Evolutionary conservation across 352 stramenopile genomes (phyloP).

Genomic region (Pythium aphanidermatum): DNA sequence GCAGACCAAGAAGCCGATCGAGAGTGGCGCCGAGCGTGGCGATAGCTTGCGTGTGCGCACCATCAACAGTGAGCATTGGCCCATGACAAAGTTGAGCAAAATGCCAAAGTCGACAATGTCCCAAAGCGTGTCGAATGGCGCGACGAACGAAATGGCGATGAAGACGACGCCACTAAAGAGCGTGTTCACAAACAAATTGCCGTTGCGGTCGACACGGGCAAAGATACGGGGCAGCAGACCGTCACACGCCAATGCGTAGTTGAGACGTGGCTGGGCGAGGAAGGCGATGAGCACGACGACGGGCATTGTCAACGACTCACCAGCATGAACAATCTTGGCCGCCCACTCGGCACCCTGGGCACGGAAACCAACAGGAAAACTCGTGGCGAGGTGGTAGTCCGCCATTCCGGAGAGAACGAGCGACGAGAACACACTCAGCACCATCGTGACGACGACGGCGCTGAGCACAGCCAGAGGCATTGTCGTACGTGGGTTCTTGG

Average conservation of each 20-base stretch:
- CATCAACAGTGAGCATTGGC: slow-evolving; percentile 76
- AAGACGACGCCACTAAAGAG: slow-evolving; percentile 46
- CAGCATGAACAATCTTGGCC: slow-evolving; percentile 79
- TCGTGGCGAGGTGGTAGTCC: slow-evolving; percentile 68
- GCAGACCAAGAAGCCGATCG: too few species aligned
- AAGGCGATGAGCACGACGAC: slow-evolving; percentile 95
- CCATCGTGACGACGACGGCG: slow-evolving; percentile 80
- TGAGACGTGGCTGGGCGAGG: slow-evolving; percentile 88
- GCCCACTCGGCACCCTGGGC: slow-evolving; percentile 56
- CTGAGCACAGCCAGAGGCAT: slow-evolving; percentile 88
- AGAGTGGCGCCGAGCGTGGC: too few species aligned
- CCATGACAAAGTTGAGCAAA: slow-evolving; percentile 86
- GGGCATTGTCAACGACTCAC: slow-evolving; percentile 93
- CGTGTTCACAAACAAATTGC: slow-evolving; percentile 69
- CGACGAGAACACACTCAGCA: slow-evolving; percentile 82
- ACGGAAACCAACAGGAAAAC: slow-evolving; percentile 70
- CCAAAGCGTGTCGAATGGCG: slow-evolving; percentile 86
- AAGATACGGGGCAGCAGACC: slow-evolving; percentile 89
- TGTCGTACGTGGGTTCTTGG: slow-evolving; percentile 79
- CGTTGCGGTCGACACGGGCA: slow-evolving; percentile 56
- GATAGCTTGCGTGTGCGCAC: too few species aligned
- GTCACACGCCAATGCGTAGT: slow-evolving; percentile 92
- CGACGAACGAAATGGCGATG: slow-evolving; percentile 56
- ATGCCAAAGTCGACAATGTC: slow-evolving; percentile 91
- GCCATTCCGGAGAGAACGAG: slow-evolving; percentile 92